phyloP scores from a whole-genome alignment of 2,329 filamentous ascomycete genomes.

The Paracorniculantispora psalliotae region DNA sequence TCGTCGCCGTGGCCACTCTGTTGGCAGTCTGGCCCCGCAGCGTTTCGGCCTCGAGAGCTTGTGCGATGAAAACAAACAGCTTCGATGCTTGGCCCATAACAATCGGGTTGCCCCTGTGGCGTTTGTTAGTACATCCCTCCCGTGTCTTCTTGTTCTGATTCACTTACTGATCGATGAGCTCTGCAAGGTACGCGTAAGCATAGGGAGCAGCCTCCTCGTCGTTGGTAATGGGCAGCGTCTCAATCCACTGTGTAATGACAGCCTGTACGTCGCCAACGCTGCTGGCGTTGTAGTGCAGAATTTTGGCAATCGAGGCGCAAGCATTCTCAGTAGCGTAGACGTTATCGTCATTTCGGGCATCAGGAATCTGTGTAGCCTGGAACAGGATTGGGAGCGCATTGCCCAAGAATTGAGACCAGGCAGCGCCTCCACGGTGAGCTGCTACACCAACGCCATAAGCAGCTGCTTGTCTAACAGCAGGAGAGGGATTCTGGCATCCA shows the following conservation, averaged over 20 bases:
- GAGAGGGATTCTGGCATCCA: constrained; percentile 78
- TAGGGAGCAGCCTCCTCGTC: constrained; percentile 97
- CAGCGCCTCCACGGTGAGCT: constrained; percentile 80
- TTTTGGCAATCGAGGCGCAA: constrained; percentile 93
- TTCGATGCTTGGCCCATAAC: constrained; percentile 74
- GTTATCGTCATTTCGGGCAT: constrained; percentile 85
- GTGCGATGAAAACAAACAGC: constrained; percentile 78
- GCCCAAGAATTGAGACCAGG: constrained; percentile 84
- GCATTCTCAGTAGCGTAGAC: constrained; percentile 97
- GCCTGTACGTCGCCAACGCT: constrained; percentile 73
- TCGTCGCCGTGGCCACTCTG: constrained; percentile 72
- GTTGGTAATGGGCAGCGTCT: constrained; percentile 85
- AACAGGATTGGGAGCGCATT: constrained; percentile 78
- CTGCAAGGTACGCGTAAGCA: constrained; percentile 85
- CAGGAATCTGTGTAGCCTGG: constrained; percentile 72
- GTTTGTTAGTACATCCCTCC: constrained; percentile 23
- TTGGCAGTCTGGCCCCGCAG: constrained; percentile 78
- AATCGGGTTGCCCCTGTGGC: constrained; percentile 71
- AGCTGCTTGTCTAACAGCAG: constrained; percentile 91
- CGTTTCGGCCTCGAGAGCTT: constrained; percentile 86
- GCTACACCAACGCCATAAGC: constrained; percentile 95
- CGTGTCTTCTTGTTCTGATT: neutral
- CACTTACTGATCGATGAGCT: constrained; percentile 91
- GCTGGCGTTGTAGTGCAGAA: constrained; percentile 80
- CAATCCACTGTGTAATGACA: constrained; percentile 79